Evolutionary conservation across 1,284 basidiomycete genomes (phyloP).

Genomic region (Ustilago hordei): DNA sequence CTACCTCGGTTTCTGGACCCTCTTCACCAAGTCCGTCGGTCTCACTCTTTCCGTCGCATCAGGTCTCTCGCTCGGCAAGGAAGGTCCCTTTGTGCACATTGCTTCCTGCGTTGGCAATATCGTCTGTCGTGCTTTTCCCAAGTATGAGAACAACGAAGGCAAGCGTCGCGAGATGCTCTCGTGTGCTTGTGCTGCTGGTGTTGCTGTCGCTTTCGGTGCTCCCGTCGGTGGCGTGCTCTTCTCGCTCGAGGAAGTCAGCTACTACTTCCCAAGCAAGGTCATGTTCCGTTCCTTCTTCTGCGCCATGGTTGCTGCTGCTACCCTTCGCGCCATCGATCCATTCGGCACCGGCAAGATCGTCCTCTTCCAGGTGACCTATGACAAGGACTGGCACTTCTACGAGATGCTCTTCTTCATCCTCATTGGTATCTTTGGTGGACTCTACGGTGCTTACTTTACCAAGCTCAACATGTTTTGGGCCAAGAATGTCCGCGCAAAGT

Average conservation of each 20-base stretch:
- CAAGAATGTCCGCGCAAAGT: constrained; percentile 60
- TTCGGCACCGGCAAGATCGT: constrained; percentile 77
- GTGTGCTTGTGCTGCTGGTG: constrained; percentile 74
- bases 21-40: constrained; percentile 90
- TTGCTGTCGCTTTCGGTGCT: constrained; percentile 73
- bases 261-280: constrained; percentile 70
- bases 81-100: constrained; percentile 97
- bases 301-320: constrained; percentile 64
- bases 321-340: constrained; percentile 81
- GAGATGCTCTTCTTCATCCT: constrained; percentile 83
- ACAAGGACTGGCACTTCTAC: constrained; percentile 89
- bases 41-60: constrained; percentile 77
- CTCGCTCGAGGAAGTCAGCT: constrained; percentile 71
- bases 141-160: constrained; percentile 82
- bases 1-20: constrained; percentile 88
- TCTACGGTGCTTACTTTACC: constrained; percentile 94
- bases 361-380: constrained; percentile 84
- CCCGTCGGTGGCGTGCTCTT: constrained; percentile 74
- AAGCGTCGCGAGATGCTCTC: constrained; percentile 62
- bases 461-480: constrained; percentile 87
- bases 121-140: constrained; percentile 81
- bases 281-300: constrained; percentile 66
- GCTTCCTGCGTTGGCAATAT: constrained; percentile 95
- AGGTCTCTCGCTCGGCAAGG: constrained; percentile 74
- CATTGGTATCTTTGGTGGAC: constrained; percentile 79